Evolutionary conservation across 768 basidiomycete genomes (phyloP).

Genomic region (Russula emetica): DNA sequence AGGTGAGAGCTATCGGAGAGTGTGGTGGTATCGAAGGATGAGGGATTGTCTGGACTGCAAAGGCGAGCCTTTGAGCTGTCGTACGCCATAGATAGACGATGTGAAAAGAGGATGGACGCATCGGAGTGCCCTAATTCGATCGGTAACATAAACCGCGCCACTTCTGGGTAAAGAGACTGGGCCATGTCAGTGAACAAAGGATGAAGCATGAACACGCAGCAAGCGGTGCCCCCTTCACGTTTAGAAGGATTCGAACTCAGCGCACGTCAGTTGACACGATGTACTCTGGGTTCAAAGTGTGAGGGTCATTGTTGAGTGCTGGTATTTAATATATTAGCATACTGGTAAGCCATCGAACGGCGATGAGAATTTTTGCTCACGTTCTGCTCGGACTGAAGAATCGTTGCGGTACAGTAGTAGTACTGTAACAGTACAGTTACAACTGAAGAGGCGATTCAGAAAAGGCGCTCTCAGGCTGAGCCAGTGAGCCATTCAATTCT

Average conservation of each 20-base stretch:
- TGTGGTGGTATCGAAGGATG: neutral
- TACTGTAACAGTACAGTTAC: too few relatives aligned
- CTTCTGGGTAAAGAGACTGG: neutral
- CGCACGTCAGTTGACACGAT: neutral
- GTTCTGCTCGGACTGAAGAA: neutral
- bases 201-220: neutral
- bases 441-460: neutral
- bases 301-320: neutral
- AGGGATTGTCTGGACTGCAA: neutral
- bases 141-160: conserved; percentile 7
- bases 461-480: neutral
- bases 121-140: neutral
- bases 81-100: neutral
- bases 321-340: neutral
- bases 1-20: neutral
- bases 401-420: neutral
- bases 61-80: conserved; percentile 12
- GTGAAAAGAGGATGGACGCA: conserved; percentile 18
- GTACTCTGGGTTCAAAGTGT: neutral
- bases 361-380: neutral
- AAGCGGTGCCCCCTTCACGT: neutral
- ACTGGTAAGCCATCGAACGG: neutral
- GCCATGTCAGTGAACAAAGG: conserved; percentile 13
- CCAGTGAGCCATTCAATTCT: too few relatives aligned
- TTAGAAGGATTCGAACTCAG: conserved; percentile 18